Evolutionary conservation across 805 yeast genomes (phyloP), one percentile per base, ranked within the genome.

Genomic region (Saturnispora halmiae): DNA sequence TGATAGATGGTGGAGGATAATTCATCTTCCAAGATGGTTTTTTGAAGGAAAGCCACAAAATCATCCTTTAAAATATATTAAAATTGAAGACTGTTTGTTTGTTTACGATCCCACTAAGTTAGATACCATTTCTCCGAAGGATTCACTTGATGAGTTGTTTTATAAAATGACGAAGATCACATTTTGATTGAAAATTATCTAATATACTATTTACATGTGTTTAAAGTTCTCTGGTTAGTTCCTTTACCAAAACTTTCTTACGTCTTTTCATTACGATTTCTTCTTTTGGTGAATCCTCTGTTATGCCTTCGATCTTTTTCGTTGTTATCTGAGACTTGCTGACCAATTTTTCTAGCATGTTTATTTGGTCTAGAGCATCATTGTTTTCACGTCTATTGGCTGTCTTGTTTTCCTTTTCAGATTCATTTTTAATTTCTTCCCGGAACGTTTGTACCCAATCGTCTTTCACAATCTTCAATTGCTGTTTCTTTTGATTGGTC

Each of bases 1-100:
- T 51, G 81, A 75, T 51, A 72, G 70, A 44, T 75, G 80, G 80
- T 64, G 65, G 45, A 63, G 72, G 41, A 73, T 75, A 2, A 75
- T 72, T 47, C 76, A 72, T 47, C 67, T 72, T 6, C 81, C 79
- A 1, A 45, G 59, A 31, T 57, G 63, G 5, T 65, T 71, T 41
- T 48, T 59, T 25, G 43, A 47, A 15, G 35, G 28, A 9, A 14
- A 16, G 6, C 26, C 25, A 6, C 20, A 15, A 21, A 19, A 38
- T 21, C 43, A 42, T 25, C 40, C 44, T 2, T 47, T 76, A 25
- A 38, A 51, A 36, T 74, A 70, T 46, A 61, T 75, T 15, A 63
- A 73, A 44, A 66, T 76, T 30, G 72, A 74, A 51, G 59, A 61
- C 26, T 69, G 73, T 46, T 49, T 75, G 13, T 76, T 75, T 56